Evolutionary conservation across 352 stramenopile species (phyloP), one percentile per base, ranked within the genome.

Genomic region (Phytophthora gonapodyides): DNA sequence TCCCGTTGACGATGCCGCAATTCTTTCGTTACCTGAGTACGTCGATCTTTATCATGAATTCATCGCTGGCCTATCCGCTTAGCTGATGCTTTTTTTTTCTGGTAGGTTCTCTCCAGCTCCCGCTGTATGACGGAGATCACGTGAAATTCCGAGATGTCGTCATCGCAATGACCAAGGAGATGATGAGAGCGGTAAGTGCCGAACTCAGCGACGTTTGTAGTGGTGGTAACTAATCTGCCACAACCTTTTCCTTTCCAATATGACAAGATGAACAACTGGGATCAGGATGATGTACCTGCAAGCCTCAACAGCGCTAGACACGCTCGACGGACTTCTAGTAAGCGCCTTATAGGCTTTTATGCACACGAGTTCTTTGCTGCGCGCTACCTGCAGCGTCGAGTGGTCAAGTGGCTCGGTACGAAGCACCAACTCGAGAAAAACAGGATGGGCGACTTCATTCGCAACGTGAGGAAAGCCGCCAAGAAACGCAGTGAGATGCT

Each of bases 141-240:
- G 72, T 97, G 2, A 68, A 94, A 36, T 96, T 97, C 57, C 78
- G 84, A 21, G 84, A 96, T 56, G 87, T 97, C 8, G 71, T 94
- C 21, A 71, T 88, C 5, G 74, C 78, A n/a, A 85, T 89, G 80
- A 69, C 78, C 5, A 67, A 76, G 10, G 80, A 89, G 49, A 80
- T 88, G 74, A 76, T 88, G 44, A 84, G 84, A 66, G 69, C 75
- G 73, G 80, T 89, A 50, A 7, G 67, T 57, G 17, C 9, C 24
- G 2, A 27, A 6, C 4, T 2, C 24, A 27, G 24, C 4, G 3
- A 27, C 24, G 21, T 6, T 27, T 27, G 24, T 6, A 6, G 24
- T 3, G 4, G 4, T 27, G 24, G 24, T 27, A 6, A 3, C 24
- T 27, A 6, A 27, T 27, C 24, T 27, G 24, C 4, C 6, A 6